Percentiles rank a stretch among this genome's conserved stretches.
Conservation (phyloP, 345 rosid species). For the Gossypium arboreum region DNA sequence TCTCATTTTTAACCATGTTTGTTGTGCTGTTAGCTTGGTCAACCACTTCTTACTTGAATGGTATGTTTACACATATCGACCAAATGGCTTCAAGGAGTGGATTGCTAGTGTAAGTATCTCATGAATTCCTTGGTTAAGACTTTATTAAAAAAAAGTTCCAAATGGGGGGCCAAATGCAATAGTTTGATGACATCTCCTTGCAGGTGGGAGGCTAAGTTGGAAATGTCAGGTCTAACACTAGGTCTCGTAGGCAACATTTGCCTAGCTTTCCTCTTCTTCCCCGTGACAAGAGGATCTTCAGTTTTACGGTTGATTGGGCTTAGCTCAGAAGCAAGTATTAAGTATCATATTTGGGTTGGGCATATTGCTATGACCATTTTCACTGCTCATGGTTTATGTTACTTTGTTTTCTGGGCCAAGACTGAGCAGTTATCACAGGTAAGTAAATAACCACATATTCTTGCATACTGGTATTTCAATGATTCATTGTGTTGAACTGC, state of each 20-base stretch:
- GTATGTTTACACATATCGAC: conserved; percentile 24
- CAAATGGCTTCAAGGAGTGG: conserved; percentile 9
- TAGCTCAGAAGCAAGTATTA: conserved; percentile 58
- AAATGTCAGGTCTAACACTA: conserved; percentile 40
- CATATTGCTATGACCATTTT: conserved; percentile 47
- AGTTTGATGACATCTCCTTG: not conserved
- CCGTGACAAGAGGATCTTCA: conserved; percentile 59
- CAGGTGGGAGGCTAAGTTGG: conserved; percentile 58
- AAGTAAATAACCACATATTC: not conserved
- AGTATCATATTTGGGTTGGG: conserved; percentile 69
- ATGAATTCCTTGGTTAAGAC: not conserved
- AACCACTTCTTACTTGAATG: conserved; percentile 36
- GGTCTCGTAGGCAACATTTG: conserved; percentile 57
- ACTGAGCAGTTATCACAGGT: conserved; percentile 41
- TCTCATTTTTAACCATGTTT: conserved; percentile 51
- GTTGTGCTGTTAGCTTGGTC: conserved; percentile 51
- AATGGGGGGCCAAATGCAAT: not conserved
- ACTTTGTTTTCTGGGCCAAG: conserved; percentile 49
- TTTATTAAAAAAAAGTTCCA: not conserved
- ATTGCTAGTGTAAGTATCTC: conserved; percentile 32
- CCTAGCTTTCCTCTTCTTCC: conserved; percentile 66
- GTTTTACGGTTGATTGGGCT: conserved; percentile 50
- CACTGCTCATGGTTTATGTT: conserved; percentile 43
- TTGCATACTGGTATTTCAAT: not conserved
- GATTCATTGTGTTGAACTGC: not conserved